Evolutionary conservation across 73 alveolate genomes (phyloP).

Genomic region (Breviolum minutum): DNA sequence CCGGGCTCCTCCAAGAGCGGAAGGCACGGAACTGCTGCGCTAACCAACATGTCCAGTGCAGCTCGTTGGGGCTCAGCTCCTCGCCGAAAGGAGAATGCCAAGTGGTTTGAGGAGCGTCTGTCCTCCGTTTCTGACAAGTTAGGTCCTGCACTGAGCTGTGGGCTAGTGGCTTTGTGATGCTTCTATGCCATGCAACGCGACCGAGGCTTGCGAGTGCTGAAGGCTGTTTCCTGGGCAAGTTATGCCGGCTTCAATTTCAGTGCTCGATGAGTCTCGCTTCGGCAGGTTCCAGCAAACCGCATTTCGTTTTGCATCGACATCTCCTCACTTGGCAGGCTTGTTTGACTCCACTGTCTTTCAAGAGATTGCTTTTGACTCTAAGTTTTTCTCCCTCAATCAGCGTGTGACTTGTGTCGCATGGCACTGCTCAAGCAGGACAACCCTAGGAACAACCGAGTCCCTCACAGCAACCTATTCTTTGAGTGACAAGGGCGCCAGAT

Average conservation of each 20-base stretch:
- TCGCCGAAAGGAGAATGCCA: conserved; percentile 59
- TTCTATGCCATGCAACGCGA: background rate
- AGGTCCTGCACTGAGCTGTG: background rate
- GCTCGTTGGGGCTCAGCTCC: background rate
- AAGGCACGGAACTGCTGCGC: background rate
- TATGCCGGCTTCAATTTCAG: background rate
- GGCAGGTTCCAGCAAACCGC: conserved; percentile 73
- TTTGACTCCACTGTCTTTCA: background rate
- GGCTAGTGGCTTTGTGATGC: too few species aligned
- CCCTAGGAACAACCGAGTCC: too few species aligned
- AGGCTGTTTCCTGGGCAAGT: background rate
- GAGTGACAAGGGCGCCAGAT: too few species aligned
- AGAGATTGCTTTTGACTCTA: too few species aligned
- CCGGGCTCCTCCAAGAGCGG: conserved; percentile 79
- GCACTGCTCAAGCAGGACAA: background rate
- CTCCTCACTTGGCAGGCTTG: conserved; percentile 50
- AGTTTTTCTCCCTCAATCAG: too few species aligned
- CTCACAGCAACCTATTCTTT: too few species aligned
- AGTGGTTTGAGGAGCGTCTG: conserved; percentile 87
- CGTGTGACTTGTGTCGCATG: background rate
- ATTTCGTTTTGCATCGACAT: conserved; percentile 86
- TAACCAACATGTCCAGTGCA: background rate
- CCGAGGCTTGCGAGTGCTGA: conserved; percentile 80
- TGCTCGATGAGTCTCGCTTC: background rate
- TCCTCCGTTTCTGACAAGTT: conserved; percentile 22